Conservation (phyloP, 257 asterid genomes). For the Lavandula angustifolia region DNA sequence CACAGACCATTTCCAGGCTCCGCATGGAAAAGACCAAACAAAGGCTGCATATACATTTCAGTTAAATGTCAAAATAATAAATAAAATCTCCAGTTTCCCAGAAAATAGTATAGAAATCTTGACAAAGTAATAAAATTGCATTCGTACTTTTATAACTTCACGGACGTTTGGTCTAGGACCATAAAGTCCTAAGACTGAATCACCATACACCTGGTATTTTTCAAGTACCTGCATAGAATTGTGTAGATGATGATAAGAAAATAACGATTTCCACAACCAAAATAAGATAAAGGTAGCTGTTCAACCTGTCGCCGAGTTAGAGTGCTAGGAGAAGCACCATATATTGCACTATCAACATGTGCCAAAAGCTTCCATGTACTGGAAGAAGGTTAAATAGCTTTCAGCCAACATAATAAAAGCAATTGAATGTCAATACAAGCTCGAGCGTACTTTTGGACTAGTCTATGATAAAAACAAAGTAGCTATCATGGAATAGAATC, state of each 20-base stretch:
- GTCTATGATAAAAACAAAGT: not conserved
- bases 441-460: constrained; percentile 1
- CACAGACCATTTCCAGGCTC: constrained; percentile 76
- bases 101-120: constrained; percentile 2
- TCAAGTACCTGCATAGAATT: constrained; percentile 63
- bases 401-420: constrained; percentile 32
- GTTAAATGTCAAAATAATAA: constrained; percentile 13
- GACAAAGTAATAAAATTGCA: constrained; percentile 21
- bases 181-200: constrained; percentile 59
- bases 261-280: not conserved
- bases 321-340: constrained; percentile 66
- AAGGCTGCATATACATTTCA: constrained; percentile 60
- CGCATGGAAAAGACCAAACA: constrained; percentile 73
- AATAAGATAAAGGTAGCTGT: constrained; percentile 14
- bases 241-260: constrained; percentile 9
- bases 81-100: constrained; percentile 8
- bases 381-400: constrained; percentile 36
- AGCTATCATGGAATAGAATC: not conserved
- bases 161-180: constrained; percentile 70
- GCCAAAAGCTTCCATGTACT: constrained; percentile 92
- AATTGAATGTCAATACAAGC: constrained; percentile 10
- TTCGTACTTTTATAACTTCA: constrained; percentile 66
- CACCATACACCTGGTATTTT: constrained; percentile 76
- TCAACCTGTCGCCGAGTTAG: constrained; percentile 85
- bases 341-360: constrained; percentile 75